These are phyloP conservation scores for Saccharomyces hybrid DNA, from an alignment of 1,139 yeast species.

Conservation along the genomic window DNA sequence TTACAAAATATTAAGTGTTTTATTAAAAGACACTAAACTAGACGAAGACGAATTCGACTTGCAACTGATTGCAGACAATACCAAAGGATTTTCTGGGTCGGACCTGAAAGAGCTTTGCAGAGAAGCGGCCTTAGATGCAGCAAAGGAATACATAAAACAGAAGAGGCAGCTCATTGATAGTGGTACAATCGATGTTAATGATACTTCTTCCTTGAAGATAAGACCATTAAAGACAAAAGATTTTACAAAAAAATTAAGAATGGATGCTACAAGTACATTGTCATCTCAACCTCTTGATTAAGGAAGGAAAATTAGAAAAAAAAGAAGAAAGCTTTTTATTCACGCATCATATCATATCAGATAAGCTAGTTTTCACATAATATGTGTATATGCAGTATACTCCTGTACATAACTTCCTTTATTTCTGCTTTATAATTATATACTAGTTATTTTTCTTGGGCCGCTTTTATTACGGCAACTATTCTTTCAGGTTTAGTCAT, in stretches of 20 bases:
- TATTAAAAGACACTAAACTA: conserved; percentile 56
- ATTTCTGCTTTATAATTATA: background rate
- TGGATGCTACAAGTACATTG: background rate
- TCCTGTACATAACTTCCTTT: background rate
- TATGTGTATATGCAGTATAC: background rate
- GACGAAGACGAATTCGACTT: conserved; percentile 53
- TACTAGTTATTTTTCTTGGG: background rate
- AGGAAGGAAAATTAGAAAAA: background rate
- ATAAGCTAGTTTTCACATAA: background rate
- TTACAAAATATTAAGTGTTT: conserved; percentile 54
- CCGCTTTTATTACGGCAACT: background rate
- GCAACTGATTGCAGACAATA: conserved; percentile 49
- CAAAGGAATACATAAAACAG: conserved; percentile 67
- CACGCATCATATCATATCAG: background rate
- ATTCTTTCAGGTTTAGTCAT: background rate
- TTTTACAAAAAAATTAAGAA: conserved; percentile 11
- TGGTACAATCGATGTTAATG: conserved; percentile 4
- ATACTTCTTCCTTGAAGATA: conserved; percentile 12
- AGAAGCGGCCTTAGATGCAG: conserved; percentile 86
- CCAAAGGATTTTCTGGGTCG: conserved; percentile 81
- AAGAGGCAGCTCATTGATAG: conserved; percentile 22
- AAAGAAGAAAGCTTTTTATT: background rate
- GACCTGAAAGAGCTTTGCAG: conserved; percentile 87
- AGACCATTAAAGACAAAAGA: conserved; percentile 27
- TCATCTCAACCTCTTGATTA: background rate